A percentile compares a stretch with the other conserved stretches of the same genome.
These are phyloP conservation scores for Blepharisma stoltei DNA, from an alignment of 73 alveolate species.

Conservation along the genomic window DNA sequence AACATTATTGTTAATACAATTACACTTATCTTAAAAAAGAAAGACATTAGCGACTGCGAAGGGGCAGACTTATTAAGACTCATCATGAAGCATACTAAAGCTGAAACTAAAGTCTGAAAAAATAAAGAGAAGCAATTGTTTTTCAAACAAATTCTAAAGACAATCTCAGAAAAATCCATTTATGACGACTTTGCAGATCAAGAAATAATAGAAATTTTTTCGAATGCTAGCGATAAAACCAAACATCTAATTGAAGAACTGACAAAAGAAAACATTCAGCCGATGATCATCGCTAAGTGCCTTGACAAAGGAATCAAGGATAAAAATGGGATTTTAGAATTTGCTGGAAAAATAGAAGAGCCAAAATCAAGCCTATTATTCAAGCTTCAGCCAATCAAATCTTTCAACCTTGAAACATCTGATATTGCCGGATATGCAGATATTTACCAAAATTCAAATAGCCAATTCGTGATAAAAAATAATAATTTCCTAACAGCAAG, in stretches of 20 bases:
- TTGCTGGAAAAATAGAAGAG: not conserved
- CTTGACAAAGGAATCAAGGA: not conserved
- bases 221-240: not conserved
- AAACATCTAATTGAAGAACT: not conserved
- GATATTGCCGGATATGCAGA: slow-evolving; percentile 1
- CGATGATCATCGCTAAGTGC: not conserved
- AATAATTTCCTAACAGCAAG: no score
- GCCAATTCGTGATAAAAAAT: not conserved
- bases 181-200: not conserved
- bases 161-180: not conserved
- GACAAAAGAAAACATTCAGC: not conserved
- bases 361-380: not conserved
- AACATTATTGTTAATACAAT: no score
- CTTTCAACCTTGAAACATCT: no score
- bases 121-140: no score
- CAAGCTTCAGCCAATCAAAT: no score
- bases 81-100: no score
- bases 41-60: no score
- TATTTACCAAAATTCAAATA: slow-evolving; percentile 13
- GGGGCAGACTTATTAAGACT: no score
- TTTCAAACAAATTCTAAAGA: not conserved
- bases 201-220: not conserved
- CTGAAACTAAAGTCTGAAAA: no score
- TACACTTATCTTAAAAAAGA: no score
- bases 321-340: not conserved